Conservation (phyloP, 495 filamentous ascomycete species). For the Podospora didyma region DNA sequence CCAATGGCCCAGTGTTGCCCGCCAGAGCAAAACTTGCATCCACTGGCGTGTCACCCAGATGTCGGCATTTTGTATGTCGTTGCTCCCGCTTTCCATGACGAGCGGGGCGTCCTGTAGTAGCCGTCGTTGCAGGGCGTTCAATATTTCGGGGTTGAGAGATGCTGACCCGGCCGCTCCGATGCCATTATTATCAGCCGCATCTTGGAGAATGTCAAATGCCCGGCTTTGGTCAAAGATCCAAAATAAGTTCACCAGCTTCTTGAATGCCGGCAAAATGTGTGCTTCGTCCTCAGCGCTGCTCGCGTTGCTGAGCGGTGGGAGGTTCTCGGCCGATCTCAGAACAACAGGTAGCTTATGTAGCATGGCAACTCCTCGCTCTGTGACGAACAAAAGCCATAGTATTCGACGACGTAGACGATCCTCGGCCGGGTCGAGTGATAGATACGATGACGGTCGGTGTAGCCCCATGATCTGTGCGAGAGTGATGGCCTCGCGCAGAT, state of each 20-base stretch:
- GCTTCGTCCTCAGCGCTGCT: slow-evolving; percentile 29
- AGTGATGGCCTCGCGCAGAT: slow-evolving; percentile 43
- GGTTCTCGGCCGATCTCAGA: slow-evolving; percentile 30
- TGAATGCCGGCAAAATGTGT: slow-evolving; percentile 37
- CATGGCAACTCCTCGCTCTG: slow-evolving; percentile 43
- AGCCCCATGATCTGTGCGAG: slow-evolving; percentile 43
- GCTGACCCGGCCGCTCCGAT: not conserved
- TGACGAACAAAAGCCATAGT: slow-evolving; percentile 44
- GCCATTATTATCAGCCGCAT: slow-evolving; percentile 19
- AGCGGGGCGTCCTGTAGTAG: slow-evolving; percentile 28
- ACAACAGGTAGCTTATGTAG: slow-evolving; percentile 42
- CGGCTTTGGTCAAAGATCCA: slow-evolving; percentile 36
- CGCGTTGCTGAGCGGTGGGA: slow-evolving; percentile 24
- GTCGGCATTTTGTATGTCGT: slow-evolving; percentile 43
- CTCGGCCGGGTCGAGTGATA: slow-evolving; percentile 19
- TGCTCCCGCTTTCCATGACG: slow-evolving; percentile 22
- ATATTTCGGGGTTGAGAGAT: slow-evolving; percentile 18
- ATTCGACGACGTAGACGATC: slow-evolving; percentile 39
- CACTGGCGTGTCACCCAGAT: slow-evolving; percentile 45
- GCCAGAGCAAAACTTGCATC: slow-evolving; percentile 47
- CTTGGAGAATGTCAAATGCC: slow-evolving; percentile 38
- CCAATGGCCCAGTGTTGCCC: slow-evolving; percentile 28
- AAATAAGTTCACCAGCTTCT: slow-evolving; percentile 41
- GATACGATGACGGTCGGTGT: slow-evolving; percentile 36
- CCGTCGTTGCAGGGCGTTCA: slow-evolving; percentile 30